Evolutionary conservation across 2,329 filamentous ascomycete species (phyloP).

Genomic region (Fonsecaea monophora): DNA sequence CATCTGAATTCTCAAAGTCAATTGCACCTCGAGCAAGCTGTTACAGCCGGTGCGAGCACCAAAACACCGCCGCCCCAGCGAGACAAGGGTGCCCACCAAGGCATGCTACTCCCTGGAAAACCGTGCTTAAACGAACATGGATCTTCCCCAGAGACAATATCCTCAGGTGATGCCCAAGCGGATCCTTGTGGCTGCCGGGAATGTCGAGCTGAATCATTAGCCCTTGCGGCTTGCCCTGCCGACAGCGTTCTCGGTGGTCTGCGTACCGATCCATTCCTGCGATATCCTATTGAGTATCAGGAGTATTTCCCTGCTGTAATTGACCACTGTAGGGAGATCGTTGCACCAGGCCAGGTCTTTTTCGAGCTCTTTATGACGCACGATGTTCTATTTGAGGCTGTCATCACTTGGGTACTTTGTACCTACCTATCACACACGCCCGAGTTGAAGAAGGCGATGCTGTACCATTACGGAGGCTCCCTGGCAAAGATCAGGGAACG

Average conservation of each 20-base stretch:
- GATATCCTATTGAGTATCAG: conserved; percentile 24
- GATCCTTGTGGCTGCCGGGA: conserved; percentile 6
- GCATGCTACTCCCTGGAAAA: background rate
- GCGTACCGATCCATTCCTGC: conserved; percentile 25
- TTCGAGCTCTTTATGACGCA: conserved; percentile 24
- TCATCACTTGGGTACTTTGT: conserved; percentile 26
- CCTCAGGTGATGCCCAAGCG: background rate
- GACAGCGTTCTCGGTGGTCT: conserved; percentile 29
- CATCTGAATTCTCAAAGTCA: background rate
- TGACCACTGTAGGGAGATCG: conserved; percentile 26
- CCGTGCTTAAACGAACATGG: background rate
- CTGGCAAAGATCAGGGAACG: conserved; percentile 18
- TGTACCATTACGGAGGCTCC: conserved; percentile 28
- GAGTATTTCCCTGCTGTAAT: conserved; percentile 28
- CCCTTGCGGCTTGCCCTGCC: conserved; percentile 4
- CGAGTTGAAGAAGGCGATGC: conserved; percentile 22
- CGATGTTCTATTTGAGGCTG: conserved; percentile 31
- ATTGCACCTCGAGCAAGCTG: background rate
- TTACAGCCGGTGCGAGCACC: background rate
- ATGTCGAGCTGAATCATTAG: conserved; percentile 6
- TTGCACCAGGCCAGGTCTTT: conserved; percentile 18
- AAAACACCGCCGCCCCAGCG: background rate
- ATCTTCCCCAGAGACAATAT: background rate
- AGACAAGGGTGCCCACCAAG: background rate
- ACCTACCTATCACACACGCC: conserved; percentile 19